These are phyloP conservation scores for Corymbia maculata DNA, from an alignment of 345 rosid genomes.

Conservation along the genomic window DNA sequence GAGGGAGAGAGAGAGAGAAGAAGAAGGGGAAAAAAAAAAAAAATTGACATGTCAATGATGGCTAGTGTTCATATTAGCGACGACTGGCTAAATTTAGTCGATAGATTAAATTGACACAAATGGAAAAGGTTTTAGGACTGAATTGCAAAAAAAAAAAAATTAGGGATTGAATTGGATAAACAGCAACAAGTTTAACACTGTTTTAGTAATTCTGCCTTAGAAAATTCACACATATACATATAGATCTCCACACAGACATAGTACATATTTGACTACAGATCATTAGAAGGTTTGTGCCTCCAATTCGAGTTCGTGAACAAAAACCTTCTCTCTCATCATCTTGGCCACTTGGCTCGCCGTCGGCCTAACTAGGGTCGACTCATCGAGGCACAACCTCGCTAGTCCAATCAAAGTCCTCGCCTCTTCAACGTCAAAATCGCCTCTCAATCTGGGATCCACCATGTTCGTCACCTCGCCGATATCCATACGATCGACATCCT, in stretches of 20 bases:
- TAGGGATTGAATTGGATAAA: too few relatives aligned
- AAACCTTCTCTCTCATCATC: background rate
- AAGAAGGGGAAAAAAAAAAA: too few relatives aligned
- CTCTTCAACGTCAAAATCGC: conserved; percentile 19
- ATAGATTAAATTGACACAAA: too few relatives aligned
- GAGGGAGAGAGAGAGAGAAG: too few relatives aligned
- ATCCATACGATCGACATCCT: background rate
- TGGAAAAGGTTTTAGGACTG: too few relatives aligned
- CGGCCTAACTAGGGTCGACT: conserved; percentile 8
- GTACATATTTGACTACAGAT: background rate
- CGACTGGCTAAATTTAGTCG: too few relatives aligned
- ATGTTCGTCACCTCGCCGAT: background rate
- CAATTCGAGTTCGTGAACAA: background rate
- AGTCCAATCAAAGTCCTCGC: conserved; percentile 8
- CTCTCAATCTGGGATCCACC: conserved; percentile 18
- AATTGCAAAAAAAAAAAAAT: too few relatives aligned
- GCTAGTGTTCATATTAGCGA: too few relatives aligned
- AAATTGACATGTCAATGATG: too few relatives aligned
- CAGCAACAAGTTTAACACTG: too few relatives aligned
- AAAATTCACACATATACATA: background rate
- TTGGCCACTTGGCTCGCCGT: conserved; percentile 1
- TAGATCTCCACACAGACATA: background rate
- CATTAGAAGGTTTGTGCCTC: background rate
- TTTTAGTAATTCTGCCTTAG: too few relatives aligned
- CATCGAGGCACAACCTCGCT: conserved; percentile 10